Conservation (phyloP, 306 rosid genomes). For the Lagenaria siceraria region DNA sequence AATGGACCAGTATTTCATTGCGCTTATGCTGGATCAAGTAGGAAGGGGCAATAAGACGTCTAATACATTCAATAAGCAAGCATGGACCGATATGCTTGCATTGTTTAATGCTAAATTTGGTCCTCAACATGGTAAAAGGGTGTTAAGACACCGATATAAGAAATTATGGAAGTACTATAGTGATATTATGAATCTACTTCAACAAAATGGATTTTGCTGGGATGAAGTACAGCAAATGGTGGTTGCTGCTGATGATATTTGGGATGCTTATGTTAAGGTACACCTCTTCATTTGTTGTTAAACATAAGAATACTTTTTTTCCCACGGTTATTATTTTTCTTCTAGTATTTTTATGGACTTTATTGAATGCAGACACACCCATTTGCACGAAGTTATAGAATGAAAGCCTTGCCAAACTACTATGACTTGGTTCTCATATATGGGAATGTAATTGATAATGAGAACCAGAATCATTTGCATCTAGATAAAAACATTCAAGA, state of each 20-base stretch:
- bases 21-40: slow-evolving; percentile 61
- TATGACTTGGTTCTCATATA: slow-evolving; percentile 48
- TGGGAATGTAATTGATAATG: slow-evolving; percentile 28
- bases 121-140: slow-evolving; percentile 47
- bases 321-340: background rate
- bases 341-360: background rate
- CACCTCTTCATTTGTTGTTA: background rate
- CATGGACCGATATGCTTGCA: slow-evolving; percentile 63
- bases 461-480: slow-evolving; percentile 18
- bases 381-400: slow-evolving; percentile 49
- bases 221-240: slow-evolving; percentile 45
- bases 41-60: slow-evolving; percentile 40
- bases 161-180: slow-evolving; percentile 48
- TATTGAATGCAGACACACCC: slow-evolving; percentile 40
- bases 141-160: slow-evolving; percentile 52
- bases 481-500: slow-evolving; percentile 28
- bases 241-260: slow-evolving; percentile 45
- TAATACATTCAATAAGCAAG: slow-evolving; percentile 42
- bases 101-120: slow-evolving; percentile 50
- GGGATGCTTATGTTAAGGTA: slow-evolving; percentile 71
- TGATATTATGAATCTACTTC: slow-evolving; percentile 37
- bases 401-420: slow-evolving; percentile 55
- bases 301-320: background rate
- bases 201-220: slow-evolving; percentile 52
- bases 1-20: slow-evolving; percentile 61